A percentile compares a stretch with the other conserved stretches of the same genome.
phyloP scores from a whole-genome alignment of 805 yeast genomes.

The Zygoascus flipseniorum region DNA sequence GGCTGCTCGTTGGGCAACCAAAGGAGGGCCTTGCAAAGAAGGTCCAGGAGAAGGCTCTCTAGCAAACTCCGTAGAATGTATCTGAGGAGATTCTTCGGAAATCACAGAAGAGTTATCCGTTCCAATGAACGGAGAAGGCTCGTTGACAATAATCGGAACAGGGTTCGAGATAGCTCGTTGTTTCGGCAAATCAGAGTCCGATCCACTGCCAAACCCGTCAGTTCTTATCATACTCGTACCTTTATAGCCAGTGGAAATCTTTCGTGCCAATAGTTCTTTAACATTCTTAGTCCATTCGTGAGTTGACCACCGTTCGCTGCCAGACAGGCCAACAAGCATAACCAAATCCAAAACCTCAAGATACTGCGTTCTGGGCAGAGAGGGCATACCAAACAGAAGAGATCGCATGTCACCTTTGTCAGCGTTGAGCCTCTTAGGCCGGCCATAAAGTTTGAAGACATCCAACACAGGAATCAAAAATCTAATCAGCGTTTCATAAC shows the following conservation, averaged over 20 bases:
- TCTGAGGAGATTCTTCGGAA: background rate
- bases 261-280: conserved; percentile 46
- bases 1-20: background rate
- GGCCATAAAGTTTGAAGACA: conserved; percentile 70
- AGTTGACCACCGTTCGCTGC: conserved; percentile 41
- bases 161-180: conserved; percentile 15
- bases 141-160: conserved; percentile 5
- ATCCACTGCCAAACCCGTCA: background rate
- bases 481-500: conserved; percentile 76
- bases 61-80: background rate
- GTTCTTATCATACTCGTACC: conserved; percentile 29
- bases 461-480: conserved; percentile 69
- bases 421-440: conserved; percentile 68
- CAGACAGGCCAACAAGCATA: conserved; percentile 32
- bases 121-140: background rate
- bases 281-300: conserved; percentile 53
- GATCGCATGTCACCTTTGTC: conserved; percentile 60
- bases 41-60: background rate
- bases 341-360: conserved; percentile 54
- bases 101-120: background rate
- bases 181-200: conserved; percentile 3
- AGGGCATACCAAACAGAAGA: conserved; percentile 73
- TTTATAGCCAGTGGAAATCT: conserved; percentile 40
- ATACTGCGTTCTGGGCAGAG: conserved; percentile 68
- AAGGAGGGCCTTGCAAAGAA: background rate